A percentile compares a stretch with the other conserved stretches of the same genome.
phyloP scores from a whole-genome alignment of 192 early-diverging fungal species.

The Linnemannia exigua region DNA sequence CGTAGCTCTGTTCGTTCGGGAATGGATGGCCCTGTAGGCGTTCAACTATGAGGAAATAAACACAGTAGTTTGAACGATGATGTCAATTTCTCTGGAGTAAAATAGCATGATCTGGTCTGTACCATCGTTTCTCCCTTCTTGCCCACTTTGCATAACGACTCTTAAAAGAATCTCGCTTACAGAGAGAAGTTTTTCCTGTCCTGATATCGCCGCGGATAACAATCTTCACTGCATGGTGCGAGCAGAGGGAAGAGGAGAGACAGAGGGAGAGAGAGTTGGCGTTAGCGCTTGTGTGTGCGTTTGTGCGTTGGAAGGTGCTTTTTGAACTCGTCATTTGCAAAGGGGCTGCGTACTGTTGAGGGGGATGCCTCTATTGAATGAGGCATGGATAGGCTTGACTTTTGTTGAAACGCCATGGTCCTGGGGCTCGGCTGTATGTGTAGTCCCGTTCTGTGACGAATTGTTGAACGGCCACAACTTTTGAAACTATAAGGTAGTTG shows the following conservation, averaged over 20 bases:
- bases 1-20: constrained; percentile 52
- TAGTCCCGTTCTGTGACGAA: constrained; percentile 8
- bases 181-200: constrained; percentile 69
- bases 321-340: not conserved
- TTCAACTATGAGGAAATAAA: constrained; percentile 53
- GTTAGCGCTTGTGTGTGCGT: not conserved
- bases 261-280: not conserved
- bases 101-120: constrained; percentile 19
- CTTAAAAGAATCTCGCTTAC: constrained; percentile 44
- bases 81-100: not conserved
- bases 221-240: constrained; percentile 64
- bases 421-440: constrained; percentile 10
- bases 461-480: constrained; percentile 54
- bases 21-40: constrained; percentile 66
- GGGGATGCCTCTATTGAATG: constrained; percentile 52
- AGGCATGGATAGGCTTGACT: constrained; percentile 52
- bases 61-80: not conserved
- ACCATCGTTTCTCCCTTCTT: not conserved
- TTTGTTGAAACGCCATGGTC: constrained; percentile 51
- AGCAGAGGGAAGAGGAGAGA: not conserved
- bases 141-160: not conserved
- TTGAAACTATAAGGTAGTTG: constrained; percentile 30
- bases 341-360: constrained; percentile 38
- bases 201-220: constrained; percentile 70
- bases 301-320: not conserved